phyloP scores from a whole-genome alignment of 164 flowering plant species.

The Brasenia schreberi region DNA sequence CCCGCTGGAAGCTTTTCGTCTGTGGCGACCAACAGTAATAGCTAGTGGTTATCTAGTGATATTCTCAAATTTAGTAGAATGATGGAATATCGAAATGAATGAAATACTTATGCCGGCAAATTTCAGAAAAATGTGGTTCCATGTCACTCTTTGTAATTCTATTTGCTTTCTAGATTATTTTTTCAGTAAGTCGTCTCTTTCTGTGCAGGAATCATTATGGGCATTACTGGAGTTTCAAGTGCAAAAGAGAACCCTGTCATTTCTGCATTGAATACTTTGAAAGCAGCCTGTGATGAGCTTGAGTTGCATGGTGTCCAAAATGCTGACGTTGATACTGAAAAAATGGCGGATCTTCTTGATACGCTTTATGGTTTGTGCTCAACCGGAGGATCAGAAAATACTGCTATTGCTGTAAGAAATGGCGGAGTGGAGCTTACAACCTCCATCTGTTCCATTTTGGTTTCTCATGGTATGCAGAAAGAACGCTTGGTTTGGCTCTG shows the following conservation, averaged over 20 bases:
- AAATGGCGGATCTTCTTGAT: constrained; percentile 31
- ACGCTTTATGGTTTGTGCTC: constrained; percentile 35
- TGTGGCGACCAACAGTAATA: too few relatives aligned
- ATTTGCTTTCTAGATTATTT: neutral
- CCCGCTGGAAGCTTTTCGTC: too few relatives aligned
- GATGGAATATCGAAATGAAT: too few relatives aligned
- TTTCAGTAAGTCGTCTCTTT: neutral
- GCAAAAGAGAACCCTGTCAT: constrained; percentile 53
- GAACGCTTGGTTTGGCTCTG: constrained; percentile 30
- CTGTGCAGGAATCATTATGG: constrained; percentile 46
- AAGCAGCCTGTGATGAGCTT: constrained; percentile 1
- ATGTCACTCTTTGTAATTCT: neutral
- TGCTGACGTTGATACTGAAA: constrained; percentile 13
- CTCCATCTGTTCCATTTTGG: constrained; percentile 42
- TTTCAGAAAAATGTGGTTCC: neutral
- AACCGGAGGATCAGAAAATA: constrained; percentile 40
- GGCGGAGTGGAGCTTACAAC: constrained; percentile 66
- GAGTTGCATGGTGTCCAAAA: neutral
- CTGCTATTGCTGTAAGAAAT: constrained; percentile 52
- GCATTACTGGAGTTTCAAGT: constrained; percentile 56
- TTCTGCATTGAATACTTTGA: constrained; percentile 43
- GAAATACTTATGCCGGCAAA: too few relatives aligned
- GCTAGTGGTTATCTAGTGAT: too few relatives aligned
- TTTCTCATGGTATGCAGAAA: constrained; percentile 6
- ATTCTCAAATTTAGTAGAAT: too few relatives aligned